Base-by-base conservation (phyloP, 306 rosid species). In the Sesbania bispinosa region DNA sequence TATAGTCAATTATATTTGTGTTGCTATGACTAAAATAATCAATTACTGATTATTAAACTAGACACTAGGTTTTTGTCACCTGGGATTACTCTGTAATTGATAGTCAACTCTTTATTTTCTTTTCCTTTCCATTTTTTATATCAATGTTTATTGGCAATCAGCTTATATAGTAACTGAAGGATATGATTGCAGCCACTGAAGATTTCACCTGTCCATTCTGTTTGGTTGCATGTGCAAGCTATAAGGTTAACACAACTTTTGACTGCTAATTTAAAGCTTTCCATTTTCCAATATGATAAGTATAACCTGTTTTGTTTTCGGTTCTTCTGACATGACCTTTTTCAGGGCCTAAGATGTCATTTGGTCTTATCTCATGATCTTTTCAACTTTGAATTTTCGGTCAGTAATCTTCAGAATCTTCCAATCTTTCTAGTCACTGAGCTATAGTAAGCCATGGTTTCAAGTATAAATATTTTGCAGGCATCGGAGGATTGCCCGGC, bases 151-250 rank as follows among this genome's bases (percentile, higher is more conserved):
- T 45, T 27, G 11, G 14, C 43, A 58, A 36, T 23, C 13, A 47
- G 57, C 60, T 52, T 6, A 43, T 48, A 69, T 42, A 41, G 13
- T 76, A 59, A 82, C 41, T 30, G 67, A 76, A 82, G 69, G 33
- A 43, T 76, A 82, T 66, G 51, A 65, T 76, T 79, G 80, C 92
- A 95, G 99, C 81, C 55, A 89, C 93, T 2, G 92, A 85, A 79
- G 86, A 95, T 60, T 95, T 95, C 65, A 51, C 84, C 48, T 95
- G 99, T 80, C 86, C 99, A 29, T 77, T 91, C 58, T 95, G 99
- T 82, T 86, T 88, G 88, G 75, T 82, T 23, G 66, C 60, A 80
- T 91, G 97, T 80, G 87, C 82, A 52, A 83, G 93, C 81, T 91
- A 79, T 70, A 85, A 95, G 99, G 99, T 95, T 75, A 58, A 26